Evolutionary conservation across 345 rosid species (phyloP).

Genomic region (Linum tenue): DNA sequence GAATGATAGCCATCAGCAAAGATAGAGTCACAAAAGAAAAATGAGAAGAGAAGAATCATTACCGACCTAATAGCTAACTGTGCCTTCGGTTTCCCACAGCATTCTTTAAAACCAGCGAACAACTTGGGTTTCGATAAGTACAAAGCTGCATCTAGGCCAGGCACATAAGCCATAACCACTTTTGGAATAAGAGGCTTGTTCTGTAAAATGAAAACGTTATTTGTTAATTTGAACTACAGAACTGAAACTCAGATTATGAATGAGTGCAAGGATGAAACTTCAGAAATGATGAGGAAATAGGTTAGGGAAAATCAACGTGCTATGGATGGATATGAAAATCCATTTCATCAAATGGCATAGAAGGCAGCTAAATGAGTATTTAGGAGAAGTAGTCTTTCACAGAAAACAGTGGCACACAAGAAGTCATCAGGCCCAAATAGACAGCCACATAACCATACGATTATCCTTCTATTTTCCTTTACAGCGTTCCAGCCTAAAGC

Average conservation of each 20-base stretch:
- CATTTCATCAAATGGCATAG: neutral
- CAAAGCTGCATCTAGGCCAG: slow-evolving; percentile 86
- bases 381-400: neutral
- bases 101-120: slow-evolving; percentile 55
- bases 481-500: neutral
- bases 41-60: slow-evolving; percentile 13
- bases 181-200: slow-evolving; percentile 85
- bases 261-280: neutral
- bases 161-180: slow-evolving; percentile 81
- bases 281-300: neutral
- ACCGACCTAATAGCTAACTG: slow-evolving; percentile 80
- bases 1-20: neutral
- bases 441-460: neutral
- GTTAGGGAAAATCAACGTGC: neutral
- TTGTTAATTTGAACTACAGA: slow-evolving; percentile 2
- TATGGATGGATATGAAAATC: neutral
- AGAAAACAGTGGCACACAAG: neutral
- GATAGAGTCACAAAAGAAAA: neutral
- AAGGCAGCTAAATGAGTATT: neutral
- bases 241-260: neutral
- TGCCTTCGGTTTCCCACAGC: slow-evolving; percentile 63
- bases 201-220: slow-evolving; percentile 37
- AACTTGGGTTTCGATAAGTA: slow-evolving; percentile 63
- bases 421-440: neutral
- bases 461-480: neutral